Base-by-base conservation (phyloP, 1,284 basidiomycete species). In the Porodaedalea pini region DNA sequence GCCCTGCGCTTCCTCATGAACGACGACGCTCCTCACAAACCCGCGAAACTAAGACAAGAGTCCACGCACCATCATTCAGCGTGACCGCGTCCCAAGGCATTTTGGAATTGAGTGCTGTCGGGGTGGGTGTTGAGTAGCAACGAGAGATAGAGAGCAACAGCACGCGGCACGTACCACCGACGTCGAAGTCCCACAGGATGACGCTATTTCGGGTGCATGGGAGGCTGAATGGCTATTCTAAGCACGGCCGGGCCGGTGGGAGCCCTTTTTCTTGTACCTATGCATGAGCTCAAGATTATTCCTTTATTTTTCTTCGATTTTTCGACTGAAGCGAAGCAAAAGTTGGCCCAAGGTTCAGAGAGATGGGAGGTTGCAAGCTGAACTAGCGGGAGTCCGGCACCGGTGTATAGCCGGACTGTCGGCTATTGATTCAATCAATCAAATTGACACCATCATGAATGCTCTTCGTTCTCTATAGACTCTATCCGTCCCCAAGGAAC, bases 51-150 rank as follows among this genome's bases (percentile, higher is more conserved):
- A 40, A 11, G 4, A 58, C 68, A 56, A 51, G 19, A 13, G 21
- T 11, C 15, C 4, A 15, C 54, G 19, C 47, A 74, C 78, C 76
- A 60, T 77, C 74, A 65, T 77, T 79, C 44, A 79, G 65, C 61
- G 69, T 69, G 51, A 78, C 70, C n/a, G 57, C 29, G 13, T 75
- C 68, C 78, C 78, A 80, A 69, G 78, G 75, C 77, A 79, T 79
- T 15, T 50, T 51, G n/a, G 50, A n/a, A 3, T 44, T 2, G 13
- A 4, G 10, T 32, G 21, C 6, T 32, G 29, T 10, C 31, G 29
- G 27, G 15, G 21, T 32, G 34, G 23, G 19, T 44, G 40, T 13
- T 19, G 10, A 11, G 23, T 17, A 39, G 48, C n/a, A 47, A 27
- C 15, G 45, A 6, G 32, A 34, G 32, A 34, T 34, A 6, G 13